Conservation (phyloP, 305 asterid genomes). For the Fraxinus baroniana region DNA sequence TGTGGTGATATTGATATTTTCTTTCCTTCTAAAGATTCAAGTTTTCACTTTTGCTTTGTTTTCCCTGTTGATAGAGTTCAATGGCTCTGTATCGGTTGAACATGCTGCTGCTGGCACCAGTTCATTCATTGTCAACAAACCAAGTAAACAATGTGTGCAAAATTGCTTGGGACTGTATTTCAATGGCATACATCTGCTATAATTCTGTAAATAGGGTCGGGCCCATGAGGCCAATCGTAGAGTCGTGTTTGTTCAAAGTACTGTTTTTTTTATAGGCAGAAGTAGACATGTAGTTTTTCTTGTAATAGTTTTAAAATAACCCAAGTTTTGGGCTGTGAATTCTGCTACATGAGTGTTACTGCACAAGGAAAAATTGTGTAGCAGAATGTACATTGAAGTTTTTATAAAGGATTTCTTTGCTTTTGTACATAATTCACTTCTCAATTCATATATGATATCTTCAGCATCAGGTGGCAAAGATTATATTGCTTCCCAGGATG, state of each 20-base stretch:
- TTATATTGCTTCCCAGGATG: background rate
- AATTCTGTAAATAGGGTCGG: conserved; percentile 44
- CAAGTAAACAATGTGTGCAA: conserved; percentile 26
- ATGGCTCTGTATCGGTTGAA: background rate
- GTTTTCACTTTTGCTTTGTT: background rate
- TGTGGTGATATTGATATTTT: background rate
- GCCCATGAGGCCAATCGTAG: conserved; percentile 30
- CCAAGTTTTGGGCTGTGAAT: conserved; percentile 18
- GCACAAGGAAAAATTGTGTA: conserved; percentile 27
- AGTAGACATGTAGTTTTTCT: conserved; percentile 22
- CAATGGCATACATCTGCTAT: conserved; percentile 26
- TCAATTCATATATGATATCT: conserved; percentile 8
- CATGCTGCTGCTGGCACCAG: conserved; percentile 13
- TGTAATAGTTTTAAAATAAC: conserved; percentile 7
- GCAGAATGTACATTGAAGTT: conserved; percentile 22
- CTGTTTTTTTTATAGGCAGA: conserved; percentile 15
- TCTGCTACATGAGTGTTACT: conserved; percentile 16
- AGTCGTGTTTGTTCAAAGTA: conserved; percentile 28
- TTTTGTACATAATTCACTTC: conserved; percentile 29
- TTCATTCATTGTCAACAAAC: conserved; percentile 26
- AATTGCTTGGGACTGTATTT: conserved; percentile 20
- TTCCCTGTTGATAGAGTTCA: conserved; percentile 14
- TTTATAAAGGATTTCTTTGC: conserved; percentile 23
- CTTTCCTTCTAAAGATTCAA: background rate
- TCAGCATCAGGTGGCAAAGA: conserved; percentile 1